Percentiles rank a stretch among this genome's conserved stretches.
Conservation (phyloP, 306 rosid genomes). For the Castanea crenata region DNA sequence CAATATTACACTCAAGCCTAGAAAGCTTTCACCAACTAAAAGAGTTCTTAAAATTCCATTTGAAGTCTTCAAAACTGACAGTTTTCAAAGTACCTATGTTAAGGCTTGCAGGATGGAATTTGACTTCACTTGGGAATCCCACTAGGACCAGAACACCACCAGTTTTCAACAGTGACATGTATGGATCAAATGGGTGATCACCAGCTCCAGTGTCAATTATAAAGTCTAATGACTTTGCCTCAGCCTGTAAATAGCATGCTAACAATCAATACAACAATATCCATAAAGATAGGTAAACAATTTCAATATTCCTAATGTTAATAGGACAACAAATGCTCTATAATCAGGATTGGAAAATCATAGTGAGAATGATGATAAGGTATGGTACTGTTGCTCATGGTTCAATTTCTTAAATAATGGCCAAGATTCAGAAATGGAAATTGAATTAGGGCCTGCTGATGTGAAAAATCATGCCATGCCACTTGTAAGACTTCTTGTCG, state of each 20-base stretch:
- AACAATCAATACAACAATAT: conserved; percentile 7
- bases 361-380: no score
- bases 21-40: background rate
- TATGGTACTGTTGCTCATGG: no score
- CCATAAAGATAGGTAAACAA: no score
- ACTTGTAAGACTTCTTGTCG: background rate
- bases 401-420: no score
- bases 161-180: conserved; percentile 65
- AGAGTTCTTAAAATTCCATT: conserved; percentile 7
- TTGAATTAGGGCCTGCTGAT: no score
- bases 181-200: conserved; percentile 80
- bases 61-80: background rate
- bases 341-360: no score
- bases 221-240: conserved; percentile 65
- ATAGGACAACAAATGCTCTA: no score
- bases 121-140: conserved; percentile 72
- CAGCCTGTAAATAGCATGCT: conserved; percentile 36
- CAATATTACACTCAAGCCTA: background rate
- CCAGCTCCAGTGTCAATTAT: conserved; percentile 78
- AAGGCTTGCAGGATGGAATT: conserved; percentile 66
- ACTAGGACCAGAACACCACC: conserved; percentile 56
- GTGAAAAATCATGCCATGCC: background rate
- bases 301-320: no score
- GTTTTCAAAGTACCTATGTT: conserved; percentile 45
- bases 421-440: no score